These are phyloP conservation scores for Penium margaritaceum DNA, from an alignment of 139 green algal genomes.

Conservation along the genomic window DNA sequence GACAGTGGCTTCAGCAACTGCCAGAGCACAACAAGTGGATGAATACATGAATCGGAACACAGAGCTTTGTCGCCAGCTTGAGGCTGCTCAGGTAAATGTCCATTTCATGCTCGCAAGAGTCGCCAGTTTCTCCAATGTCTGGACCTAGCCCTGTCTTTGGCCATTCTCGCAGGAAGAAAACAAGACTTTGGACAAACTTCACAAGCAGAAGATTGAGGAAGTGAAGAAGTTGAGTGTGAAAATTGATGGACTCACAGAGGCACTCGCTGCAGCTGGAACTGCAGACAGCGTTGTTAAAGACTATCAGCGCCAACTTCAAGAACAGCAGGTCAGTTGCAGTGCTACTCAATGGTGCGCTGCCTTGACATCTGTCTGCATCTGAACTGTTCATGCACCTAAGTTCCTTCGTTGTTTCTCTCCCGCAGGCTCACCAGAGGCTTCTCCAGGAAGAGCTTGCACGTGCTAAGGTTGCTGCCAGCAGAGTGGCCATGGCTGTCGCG, in stretches of 20 bases:
- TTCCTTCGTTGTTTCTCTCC: neutral
- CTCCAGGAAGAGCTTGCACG: conserved; percentile 29
- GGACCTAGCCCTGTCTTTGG: neutral
- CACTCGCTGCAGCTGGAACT: neutral
- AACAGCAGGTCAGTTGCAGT: conserved; percentile 19
- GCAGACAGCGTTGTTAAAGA: conserved; percentile 23
- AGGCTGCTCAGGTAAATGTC: conserved; percentile 6
- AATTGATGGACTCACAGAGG: conserved; percentile 13
- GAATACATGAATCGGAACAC: conserved; percentile 25
- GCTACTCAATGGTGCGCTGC: too few relatives aligned
- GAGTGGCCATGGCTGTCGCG: conserved; percentile 35
- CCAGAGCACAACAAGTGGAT: conserved; percentile 8
- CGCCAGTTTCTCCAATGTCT: neutral
- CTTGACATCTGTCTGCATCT: neutral
- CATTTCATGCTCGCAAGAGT: neutral
- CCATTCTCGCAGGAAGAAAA: conserved; percentile 35
- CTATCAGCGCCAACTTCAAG: conserved; percentile 35
- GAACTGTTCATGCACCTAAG: neutral
- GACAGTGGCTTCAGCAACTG: conserved; percentile 19
- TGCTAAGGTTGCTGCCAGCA: conserved; percentile 24
- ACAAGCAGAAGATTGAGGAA: conserved; percentile 42
- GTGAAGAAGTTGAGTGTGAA: conserved; percentile 29
- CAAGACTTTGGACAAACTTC: conserved; percentile 30
- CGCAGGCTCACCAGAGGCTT: conserved; percentile 23
- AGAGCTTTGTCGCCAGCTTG: conserved; percentile 27